Evolutionary conservation across 768 basidiomycete species (phyloP), one percentile per base, ranked within the genome.

Genomic region (Trametes coccinea): DNA sequence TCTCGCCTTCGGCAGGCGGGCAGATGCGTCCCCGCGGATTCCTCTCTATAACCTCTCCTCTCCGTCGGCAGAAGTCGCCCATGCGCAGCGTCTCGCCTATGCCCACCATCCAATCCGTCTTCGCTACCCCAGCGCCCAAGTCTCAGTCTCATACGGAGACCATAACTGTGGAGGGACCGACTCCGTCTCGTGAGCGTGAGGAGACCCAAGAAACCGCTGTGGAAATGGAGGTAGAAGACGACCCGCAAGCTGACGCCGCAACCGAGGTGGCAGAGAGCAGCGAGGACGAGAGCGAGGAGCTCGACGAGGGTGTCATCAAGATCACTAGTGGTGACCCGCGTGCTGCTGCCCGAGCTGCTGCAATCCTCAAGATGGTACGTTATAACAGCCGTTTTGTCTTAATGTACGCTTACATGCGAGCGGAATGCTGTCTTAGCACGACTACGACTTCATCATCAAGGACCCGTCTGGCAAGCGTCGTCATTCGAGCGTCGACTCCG

Each of bases 281-380:
- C 46, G 62, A 43, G 4, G 67, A 74, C 30, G 73, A 76, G 3
- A 59, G 66, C 33, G 77, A 77, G 47, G 76, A 75, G 4, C 77
- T 79, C 7, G 82, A 84, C 51, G 73, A 77, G 13, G 82, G 82
- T n/a, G 76, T 95, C 5, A 85, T 97, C 64, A 89, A 91, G 76
- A 90, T 96, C 62, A 87, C 87, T 2, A 93, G 91, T 60, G 83
- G 85, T 22, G 91, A 96, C 72, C 91, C 95, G 2, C 80, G 82
- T 60, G 92, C 92, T 16, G 95, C 95, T 48, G 95, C 94, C 2
- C 78, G 92, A 50, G 95, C 94, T n/a, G 94, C 92, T 37, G 95
- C 95, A 0, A 95, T 97, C 60, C 78, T 97, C 67, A 93, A 90
- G 74, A 82, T 92, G 80, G 93, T 92, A 51, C n/a, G 84, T 72